Conservation (phyloP, 1,284 basidiomycete genomes). For the Schizophyllum commune region DNA sequence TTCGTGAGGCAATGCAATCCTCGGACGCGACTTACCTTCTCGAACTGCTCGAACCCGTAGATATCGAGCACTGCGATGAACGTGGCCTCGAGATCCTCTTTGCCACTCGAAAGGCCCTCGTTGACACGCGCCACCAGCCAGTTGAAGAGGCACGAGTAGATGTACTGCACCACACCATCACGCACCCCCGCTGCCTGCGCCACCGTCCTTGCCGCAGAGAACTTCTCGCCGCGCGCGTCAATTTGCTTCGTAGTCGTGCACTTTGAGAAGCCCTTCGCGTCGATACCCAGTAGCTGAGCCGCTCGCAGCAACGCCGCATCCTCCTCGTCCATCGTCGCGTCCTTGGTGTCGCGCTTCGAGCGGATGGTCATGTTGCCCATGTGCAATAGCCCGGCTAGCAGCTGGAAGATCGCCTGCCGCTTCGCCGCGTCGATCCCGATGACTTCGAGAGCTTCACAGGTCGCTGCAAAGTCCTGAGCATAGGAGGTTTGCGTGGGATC, state of each 20-base stretch:
- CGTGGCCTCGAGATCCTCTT: constrained; percentile 82
- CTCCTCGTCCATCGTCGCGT: constrained; percentile 80
- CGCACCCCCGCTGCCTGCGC: constrained; percentile 90
- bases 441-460: constrained; percentile 90
- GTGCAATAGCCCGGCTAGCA: constrained; percentile 90
- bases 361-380: constrained; percentile 93
- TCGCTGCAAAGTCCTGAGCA: constrained; percentile 91
- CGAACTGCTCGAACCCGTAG: constrained; percentile 95
- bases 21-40: constrained; percentile 51
- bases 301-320: constrained; percentile 79
- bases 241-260: constrained; percentile 99
- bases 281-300: constrained; percentile 86
- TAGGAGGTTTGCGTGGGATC: constrained; percentile 76
- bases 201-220: constrained; percentile 79
- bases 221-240: constrained; percentile 91
- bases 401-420: constrained; percentile 95
- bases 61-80: constrained; percentile 99
- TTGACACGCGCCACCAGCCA: constrained; percentile 98
- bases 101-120: constrained; percentile 77
- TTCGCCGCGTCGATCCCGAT: constrained; percentile 95
- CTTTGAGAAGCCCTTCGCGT: constrained; percentile 89
- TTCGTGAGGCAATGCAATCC: background rate
- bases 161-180: constrained; percentile 96
- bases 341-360: constrained; percentile 56
- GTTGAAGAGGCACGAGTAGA: constrained; percentile 97